Evolutionary conservation across 2,329 filamentous ascomycete species (phyloP).

Genomic region (Cercospora janseana): DNA sequence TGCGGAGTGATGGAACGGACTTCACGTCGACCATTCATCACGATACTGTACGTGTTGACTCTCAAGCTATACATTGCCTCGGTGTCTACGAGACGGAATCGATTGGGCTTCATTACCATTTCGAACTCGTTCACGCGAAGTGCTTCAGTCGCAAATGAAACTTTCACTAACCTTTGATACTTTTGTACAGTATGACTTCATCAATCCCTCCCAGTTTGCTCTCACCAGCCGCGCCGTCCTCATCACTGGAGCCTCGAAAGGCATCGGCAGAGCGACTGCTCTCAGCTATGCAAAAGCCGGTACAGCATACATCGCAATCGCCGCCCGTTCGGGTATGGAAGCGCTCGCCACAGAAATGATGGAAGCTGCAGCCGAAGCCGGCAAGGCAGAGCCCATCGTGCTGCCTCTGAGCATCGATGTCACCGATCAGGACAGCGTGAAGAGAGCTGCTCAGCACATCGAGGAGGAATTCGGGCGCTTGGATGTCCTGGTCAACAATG

Average conservation of each 20-base stretch:
- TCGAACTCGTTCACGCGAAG: too few species aligned
- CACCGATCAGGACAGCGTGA: constrained; percentile 40
- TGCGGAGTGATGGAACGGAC: constrained; percentile 1
- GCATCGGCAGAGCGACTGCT: constrained; percentile 52
- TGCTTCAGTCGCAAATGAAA: too few species aligned
- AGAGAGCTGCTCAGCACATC: constrained; percentile 38
- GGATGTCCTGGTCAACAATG: constrained; percentile 43
- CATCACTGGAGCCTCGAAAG: constrained; percentile 49
- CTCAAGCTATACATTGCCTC: too few species aligned
- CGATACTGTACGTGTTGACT: too few species aligned
- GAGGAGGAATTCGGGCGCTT: constrained; percentile 35
- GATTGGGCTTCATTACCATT: too few species aligned
- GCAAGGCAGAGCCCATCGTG: constrained; percentile 41
- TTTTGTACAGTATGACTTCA: constrained; percentile 57
- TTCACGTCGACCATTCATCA: constrained; percentile 35
- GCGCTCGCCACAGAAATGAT: constrained; percentile 40
- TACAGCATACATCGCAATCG: constrained; percentile 53
- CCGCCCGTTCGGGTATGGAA: constrained; percentile 51
- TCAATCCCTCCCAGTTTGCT: constrained; percentile 36
- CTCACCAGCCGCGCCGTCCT: constrained; percentile 48
- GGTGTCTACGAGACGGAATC: too few species aligned
- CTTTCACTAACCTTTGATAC: too few species aligned
- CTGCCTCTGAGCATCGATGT: constrained; percentile 48
- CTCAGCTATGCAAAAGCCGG: constrained; percentile 57
- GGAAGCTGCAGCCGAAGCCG: constrained; percentile 39